Percentiles rank a stretch among this genome's conserved stretches.
phyloP scores from a whole-genome alignment of 2,329 filamentous ascomycete species.

The Colletotrichum spaethianum region DNA sequence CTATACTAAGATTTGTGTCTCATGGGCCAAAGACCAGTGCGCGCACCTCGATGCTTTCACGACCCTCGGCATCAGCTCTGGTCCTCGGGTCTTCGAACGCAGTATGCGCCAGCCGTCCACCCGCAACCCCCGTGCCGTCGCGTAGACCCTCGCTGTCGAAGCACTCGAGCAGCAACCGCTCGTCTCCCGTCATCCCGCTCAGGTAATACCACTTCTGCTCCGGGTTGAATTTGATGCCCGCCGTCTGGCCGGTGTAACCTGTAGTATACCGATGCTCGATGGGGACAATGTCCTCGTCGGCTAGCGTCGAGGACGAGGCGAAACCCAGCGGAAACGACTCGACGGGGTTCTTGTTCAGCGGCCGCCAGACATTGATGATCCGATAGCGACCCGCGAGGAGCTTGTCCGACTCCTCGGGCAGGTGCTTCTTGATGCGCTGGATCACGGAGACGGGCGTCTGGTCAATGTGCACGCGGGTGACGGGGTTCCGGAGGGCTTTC shows the following conservation, averaged over 20 bases:
- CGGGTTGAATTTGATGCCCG: constrained; percentile 73
- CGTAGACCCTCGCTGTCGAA: constrained; percentile 76
- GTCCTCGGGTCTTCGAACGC: constrained; percentile 86
- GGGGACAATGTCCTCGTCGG: constrained; percentile 75
- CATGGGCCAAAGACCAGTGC: constrained; percentile 83
- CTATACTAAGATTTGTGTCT: neutral
- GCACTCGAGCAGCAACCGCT: constrained; percentile 84
- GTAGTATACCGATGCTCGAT: constrained; percentile 82
- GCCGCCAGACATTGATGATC: constrained; percentile 91
- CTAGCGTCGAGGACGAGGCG: constrained; percentile 74
- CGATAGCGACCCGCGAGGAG: constrained; percentile 80
- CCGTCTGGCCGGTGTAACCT: constrained; percentile 80
- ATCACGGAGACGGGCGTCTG: constrained; percentile 79
- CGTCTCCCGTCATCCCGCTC: constrained; percentile 81
- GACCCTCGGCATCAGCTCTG: constrained; percentile 75
- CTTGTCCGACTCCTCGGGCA: constrained; percentile 71
- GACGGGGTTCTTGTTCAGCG: constrained; percentile 71
- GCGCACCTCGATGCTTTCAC: constrained; percentile 93
- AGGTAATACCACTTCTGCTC: constrained; percentile 84
- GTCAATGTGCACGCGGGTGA: constrained; percentile 84
- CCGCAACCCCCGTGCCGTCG: constrained; percentile 62
- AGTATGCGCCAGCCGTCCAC: constrained; percentile 77
- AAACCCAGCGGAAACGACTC: constrained; percentile 79
- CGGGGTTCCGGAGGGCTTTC: constrained; percentile 75
- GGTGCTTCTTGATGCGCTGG: constrained; percentile 77